Evolutionary conservation across 257 asterid species (phyloP), one percentile per base, ranked within the genome.

Genomic region (Haberlea rhodopensis): DNA sequence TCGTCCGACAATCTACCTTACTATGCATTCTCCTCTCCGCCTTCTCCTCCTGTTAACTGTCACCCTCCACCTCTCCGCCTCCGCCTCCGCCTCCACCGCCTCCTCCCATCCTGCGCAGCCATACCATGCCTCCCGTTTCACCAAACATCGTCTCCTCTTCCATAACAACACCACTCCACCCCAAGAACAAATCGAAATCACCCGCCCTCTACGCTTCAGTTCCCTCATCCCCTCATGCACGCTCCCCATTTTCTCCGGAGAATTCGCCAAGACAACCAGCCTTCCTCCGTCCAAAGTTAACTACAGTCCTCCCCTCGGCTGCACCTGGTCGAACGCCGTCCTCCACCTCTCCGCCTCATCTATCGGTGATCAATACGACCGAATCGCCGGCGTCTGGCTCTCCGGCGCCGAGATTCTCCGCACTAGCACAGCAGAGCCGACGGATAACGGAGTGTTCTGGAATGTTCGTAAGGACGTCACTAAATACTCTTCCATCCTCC

Each of bases 401-500:
- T 49, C 79, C 67, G 97, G 99, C 8, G 81, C 72, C 6, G 99
- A 87, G 78, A 55, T 92, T 55, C 84, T 92, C 63, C 99, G 99
- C 52, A 87, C 99, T 59, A 85, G 91, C 84, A 85, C 97, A 4
- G 90, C 97, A 4, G 86, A 89, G 80, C 88, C 99, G 5, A 80
- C 80, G 2, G 67, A 69, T 0, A 69, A 62, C 0, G 95, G 91
- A 4, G 52, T 92, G 11, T 74, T 72, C 80, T 92, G 99, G 99
- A 85, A 29, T 13, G 75, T 87, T 18, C 70, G 74, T 1, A 92
- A 87, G 73, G 96, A 92, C n/a, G 79, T 92, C 55, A 81, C 96
- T 13, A 79, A 66, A 74, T 92, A 89, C 75, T 65, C 84, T 49
- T 80, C 82, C 4, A 77, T 92, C 68, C 85, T 92, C 65, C 70